These are phyloP conservation scores for Cytospora leucostoma DNA, from an alignment of 2,329 filamentous ascomycete genomes.

Conservation along the genomic window DNA sequence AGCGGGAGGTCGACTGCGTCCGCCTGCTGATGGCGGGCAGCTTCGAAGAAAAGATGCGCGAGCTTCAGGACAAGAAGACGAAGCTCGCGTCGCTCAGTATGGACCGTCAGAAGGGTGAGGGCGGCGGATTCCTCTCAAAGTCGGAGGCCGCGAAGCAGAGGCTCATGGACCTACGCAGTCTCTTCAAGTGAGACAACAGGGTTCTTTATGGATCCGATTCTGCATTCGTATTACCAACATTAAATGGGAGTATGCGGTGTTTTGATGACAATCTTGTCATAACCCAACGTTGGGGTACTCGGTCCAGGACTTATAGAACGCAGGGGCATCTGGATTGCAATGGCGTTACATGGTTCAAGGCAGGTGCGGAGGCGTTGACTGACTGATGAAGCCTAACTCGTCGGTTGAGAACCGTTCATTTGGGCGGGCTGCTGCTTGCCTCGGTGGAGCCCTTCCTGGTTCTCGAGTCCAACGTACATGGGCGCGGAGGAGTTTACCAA, in stretches of 20 bases:
- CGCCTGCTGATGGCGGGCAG: constrained; percentile 88
- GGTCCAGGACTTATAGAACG: background rate
- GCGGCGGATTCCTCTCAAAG: constrained; percentile 16
- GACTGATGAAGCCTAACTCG: background rate
- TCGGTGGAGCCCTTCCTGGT: background rate
- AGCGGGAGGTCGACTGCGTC: constrained; percentile 80
- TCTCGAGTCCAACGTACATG: background rate
- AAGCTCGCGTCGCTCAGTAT: constrained; percentile 85
- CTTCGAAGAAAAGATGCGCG: constrained; percentile 92
- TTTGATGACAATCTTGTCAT: background rate
- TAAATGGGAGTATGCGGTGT: background rate
- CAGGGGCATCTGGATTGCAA: background rate
- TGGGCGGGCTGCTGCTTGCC: background rate
- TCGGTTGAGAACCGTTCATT: background rate
- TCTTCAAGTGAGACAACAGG: constrained; percentile 51
- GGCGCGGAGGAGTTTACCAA: background rate
- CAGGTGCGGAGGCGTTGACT: background rate
- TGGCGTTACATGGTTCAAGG: background rate
- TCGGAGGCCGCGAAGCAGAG: constrained; percentile 57
- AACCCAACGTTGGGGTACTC: background rate
- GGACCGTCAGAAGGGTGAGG: constrained; percentile 60
- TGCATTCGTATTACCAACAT: background rate
- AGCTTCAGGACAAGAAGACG: constrained; percentile 89
- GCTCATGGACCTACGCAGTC: constrained; percentile 58
- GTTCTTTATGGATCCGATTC: background rate